Base-by-base conservation (phyloP, 1,284 basidiomycete species). In the Albatrellus sp. region DNA sequence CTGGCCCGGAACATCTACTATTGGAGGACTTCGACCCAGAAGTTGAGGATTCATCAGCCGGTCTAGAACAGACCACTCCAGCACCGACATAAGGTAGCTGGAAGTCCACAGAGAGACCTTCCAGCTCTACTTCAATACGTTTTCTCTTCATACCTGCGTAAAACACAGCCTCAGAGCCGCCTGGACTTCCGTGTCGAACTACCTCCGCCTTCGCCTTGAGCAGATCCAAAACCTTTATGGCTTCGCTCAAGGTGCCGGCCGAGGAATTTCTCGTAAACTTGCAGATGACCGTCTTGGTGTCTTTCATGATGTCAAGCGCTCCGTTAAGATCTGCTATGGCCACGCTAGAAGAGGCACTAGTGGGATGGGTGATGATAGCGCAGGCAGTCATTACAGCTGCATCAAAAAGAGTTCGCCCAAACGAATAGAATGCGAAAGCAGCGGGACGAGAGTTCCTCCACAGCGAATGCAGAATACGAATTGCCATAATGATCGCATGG, bases 361-460 rank as follows among this genome's bases (percentile, higher is more conserved):
- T 57, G 3, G 75, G 72, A 40, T 73, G 67, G 45, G 67, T 70
- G 46, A 80, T 66, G 40, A 71, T 70, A 10, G 72, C 68, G 52
- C 79, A 73, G 4, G 75, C 75, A 50, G 75, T 76, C 11, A 77
- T 67, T 12, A 80, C 68, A 2, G 75, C 69, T 0, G 81, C 74
- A 49, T 80, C 77, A 53, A 80, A 74, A 24, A 85, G 57, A 13
- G 71, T 65, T 47, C 74, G 66, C 4, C 71, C 68, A 43, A 80
- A 71, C 3, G 76, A 69, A 55, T 81, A 81, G 49, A 76, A 72
- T 51, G 73, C 70, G 50, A 75, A 74, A 42, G 75, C 54, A 1
- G 71, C 64, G 5, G 66, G 65, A 11, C 62, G 61, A 11, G 56
- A 57, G 20, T 55, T 53, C 20, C 55, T 53, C 66, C 67, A 68